phyloP scores from a whole-genome alignment of 306 rosid genomes.

The Sechiopsis laciniata region DNA sequence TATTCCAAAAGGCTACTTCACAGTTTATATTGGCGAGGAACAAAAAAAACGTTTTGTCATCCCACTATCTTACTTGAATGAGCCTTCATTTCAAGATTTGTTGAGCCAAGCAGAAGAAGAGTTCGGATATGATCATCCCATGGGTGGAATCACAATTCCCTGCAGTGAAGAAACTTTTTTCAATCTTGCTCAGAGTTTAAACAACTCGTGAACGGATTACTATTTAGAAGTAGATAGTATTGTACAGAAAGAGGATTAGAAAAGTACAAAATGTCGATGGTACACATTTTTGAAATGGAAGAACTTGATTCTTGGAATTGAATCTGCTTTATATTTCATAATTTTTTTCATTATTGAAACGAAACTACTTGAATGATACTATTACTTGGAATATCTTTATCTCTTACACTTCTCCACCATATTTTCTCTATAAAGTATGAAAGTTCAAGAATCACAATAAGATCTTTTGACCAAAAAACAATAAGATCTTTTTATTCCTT shows the following conservation, averaged over 20 bases:
- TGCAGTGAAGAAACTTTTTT: conserved; percentile 17
- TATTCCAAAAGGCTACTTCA: conserved; percentile 33
- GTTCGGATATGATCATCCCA: conserved; percentile 32
- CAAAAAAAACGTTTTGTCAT: conserved; percentile 29
- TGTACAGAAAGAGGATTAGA: background rate
- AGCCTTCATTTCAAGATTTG: conserved; percentile 33
- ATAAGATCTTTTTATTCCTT: too few relatives aligned
- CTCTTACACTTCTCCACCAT: background rate
- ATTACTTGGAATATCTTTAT: background rate
- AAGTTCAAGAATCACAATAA: background rate
- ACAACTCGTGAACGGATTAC: background rate
- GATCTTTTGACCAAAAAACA: too few relatives aligned
- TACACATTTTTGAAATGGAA: background rate
- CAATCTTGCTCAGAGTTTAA: background rate
- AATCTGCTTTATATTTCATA: background rate
- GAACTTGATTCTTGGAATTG: conserved; percentile 10
- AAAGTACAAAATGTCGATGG: background rate
- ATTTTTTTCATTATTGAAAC: background rate
- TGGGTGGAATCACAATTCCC: conserved; percentile 31
- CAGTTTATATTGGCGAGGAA: conserved; percentile 33
- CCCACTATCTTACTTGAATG: conserved; percentile 32
- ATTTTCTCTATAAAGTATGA: background rate
- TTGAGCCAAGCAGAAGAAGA: conserved; percentile 29
- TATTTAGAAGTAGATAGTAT: background rate
- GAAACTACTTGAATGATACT: background rate